Percentiles rank a stretch among this genome's conserved stretches.
phyloP scores from a whole-genome alignment of 1,284 basidiomycete species.

The Ceratobasidium sp. region DNA sequence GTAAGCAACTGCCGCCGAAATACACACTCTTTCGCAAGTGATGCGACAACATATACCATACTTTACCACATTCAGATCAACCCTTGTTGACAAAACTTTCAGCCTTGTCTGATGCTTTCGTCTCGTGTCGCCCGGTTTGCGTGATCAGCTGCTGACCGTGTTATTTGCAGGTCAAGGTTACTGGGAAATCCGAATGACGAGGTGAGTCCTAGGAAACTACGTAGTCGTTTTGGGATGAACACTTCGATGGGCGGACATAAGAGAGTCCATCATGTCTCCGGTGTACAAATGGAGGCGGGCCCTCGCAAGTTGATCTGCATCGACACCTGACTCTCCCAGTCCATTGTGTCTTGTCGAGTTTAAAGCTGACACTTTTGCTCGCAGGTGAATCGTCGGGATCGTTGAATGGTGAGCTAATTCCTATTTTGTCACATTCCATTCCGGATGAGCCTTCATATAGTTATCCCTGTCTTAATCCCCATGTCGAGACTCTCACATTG shows the following conservation, averaged over 20 bases:
- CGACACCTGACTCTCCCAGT: conserved; percentile 16
- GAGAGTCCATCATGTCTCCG: conserved; percentile 17
- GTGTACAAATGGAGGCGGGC: conserved; percentile 41
- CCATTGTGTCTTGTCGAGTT: neutral
- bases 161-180: neutral
- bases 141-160: neutral
- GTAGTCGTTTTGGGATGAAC: conserved; percentile 6
- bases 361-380: neutral
- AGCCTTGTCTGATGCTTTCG: conserved; percentile 44
- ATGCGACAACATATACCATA: conserved; percentile 43
- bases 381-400: neutral
- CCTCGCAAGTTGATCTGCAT: conserved; percentile 39
- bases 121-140: neutral
- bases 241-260: conserved; percentile 46
- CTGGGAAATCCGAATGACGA: neutral
- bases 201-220: neutral
- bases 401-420: conserved; percentile 7
- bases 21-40: conserved; percentile 19
- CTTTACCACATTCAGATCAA: conserved; percentile 44
- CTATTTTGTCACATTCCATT: neutral
- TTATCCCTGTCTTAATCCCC: conserved; percentile 44
- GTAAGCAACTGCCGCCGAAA: neutral
- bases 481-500: conserved; percentile 40
- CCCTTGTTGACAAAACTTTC: conserved; percentile 42
- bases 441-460: conserved; percentile 32